Evolutionary conservation across 371 early-diverging fungal species (phyloP), one percentile per base, ranked within the genome.

Genomic region (Funneliformis caledonium): DNA sequence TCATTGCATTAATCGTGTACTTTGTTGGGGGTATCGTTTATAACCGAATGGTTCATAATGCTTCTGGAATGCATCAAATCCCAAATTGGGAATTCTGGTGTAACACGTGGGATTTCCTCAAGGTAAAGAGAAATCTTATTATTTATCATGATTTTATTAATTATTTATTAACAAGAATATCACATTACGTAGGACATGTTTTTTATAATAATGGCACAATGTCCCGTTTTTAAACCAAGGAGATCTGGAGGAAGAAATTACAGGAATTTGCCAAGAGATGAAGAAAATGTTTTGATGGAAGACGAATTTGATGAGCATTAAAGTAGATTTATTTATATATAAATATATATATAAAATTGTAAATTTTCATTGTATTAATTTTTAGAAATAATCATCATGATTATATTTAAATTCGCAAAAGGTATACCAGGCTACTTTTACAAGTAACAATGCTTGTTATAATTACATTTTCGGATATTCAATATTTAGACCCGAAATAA

Each of bases 21-120:
- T 86, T 91, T 78, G 68, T 90, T 33, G 91, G 88, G 78, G 92
- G 92, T 59, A 87, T 88, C 12, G 82, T 89, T 48, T 91, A 91
- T 82, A 91, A 90, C 80, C 87, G 83, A 50, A 88, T 87, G 68
- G 85, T 89, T 68, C 87, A 91, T 72, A 88, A 90, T 81, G 92
- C 91, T 16, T 83, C 88, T 68, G 92, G 92, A 26, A 75, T 88
- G 42, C 88, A 89, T 82, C 86, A 90, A 76, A 89, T 91, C 72
- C 91, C 91, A 60, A 84, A 85, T 70, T 85, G 84, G 64, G 76
- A 85, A 11, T 68, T 67, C 26, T 85, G 85, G 85, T 78, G 64
- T 4, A 82, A 85, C 60, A 82, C 78, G 1, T 84, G 82, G 73
- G 85, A 85, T 42, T 85, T 83, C 87, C 88, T 85, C 83, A 89